Evolutionary conservation across 345 rosid species (phyloP), one percentile per base, ranked within the genome.

Genomic region (Camelina laxa): DNA sequence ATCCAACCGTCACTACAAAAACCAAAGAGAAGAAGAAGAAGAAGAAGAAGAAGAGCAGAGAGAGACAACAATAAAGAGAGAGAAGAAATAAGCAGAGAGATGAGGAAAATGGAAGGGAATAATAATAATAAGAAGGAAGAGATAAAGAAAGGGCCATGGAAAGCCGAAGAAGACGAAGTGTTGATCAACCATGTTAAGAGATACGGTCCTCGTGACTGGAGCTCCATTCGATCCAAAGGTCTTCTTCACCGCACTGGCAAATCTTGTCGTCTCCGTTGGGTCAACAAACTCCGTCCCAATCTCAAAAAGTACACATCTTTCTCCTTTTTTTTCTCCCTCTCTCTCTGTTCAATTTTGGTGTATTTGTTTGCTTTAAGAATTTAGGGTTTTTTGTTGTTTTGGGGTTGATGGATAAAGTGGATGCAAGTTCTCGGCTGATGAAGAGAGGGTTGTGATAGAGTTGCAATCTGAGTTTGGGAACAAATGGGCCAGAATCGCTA

Each of bases 221-320:
- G 98, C 96, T 92, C 97, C 90, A 89, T 92, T 89, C 96, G 93
- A 90, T 89, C 97, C 99, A 95, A 95, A 86, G 97, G 97, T 22
- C 89, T 90, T 54, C 79, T 92, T 57, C 90, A 81, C 12, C 78
- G 99, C 33, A 95, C 96, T 35, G 97, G 99, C 36, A 90, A 95
- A 80, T 92, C 98, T 3, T 89, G 99, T 54, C 99, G 97, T 60
- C 98, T 92, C 75, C 97, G 99, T 61, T 92, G 97, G 97, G 98
- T 89, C 75, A 95, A 92, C 78, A 95, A 92, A 80, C 99, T 95
- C 62, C 73, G 96, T 51, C 99, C 99, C 59, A 88, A 95, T 77
- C 81, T 95, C 75, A 95, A 90, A 75, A 89, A 84, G 96, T 94
- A 84, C 11, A 12, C 2, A 16, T 14, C 8, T 0, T 19, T 31